Evolutionary conservation across 2,329 filamentous ascomycete genomes (phyloP).

Genomic region (Penicillium sclerotigenum): DNA sequence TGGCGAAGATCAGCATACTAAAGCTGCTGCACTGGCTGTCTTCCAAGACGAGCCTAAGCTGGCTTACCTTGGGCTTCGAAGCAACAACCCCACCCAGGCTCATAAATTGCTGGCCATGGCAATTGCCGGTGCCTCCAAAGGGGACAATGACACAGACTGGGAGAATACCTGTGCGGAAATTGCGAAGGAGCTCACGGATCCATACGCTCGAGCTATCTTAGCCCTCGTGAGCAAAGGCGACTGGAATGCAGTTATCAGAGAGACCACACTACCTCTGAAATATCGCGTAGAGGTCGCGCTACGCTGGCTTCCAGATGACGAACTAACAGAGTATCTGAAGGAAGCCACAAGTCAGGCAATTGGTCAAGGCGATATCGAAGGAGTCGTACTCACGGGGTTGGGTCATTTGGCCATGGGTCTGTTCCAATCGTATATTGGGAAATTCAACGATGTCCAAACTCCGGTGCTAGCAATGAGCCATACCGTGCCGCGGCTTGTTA

Average conservation of each 20-base stretch:
- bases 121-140: conserved; percentile 46
- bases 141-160: conserved; percentile 55
- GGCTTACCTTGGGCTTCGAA: conserved; percentile 55
- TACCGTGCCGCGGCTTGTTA: conserved; percentile 58
- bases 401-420: conserved; percentile 57
- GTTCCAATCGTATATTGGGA: conserved; percentile 59
- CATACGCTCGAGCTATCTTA: conserved; percentile 60
- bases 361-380: conserved; percentile 57
- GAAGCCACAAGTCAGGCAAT: conserved; percentile 52
- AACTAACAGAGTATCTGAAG: conserved; percentile 53
- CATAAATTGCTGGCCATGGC: conserved; percentile 56
- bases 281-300: conserved; percentile 62
- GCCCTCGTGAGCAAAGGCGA: conserved; percentile 58
- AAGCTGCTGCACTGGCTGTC: conserved; percentile 61
- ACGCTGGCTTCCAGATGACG: conserved; percentile 48
- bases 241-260: conserved; percentile 58
- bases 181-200: conserved; percentile 59
- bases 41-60: conserved; percentile 59
- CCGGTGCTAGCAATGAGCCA: conserved; percentile 59
- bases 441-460: conserved; percentile 61
- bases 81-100: conserved; percentile 53
- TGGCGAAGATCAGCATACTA: conserved; percentile 55
- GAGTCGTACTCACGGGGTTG: conserved; percentile 60
- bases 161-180: conserved; percentile 61
- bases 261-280: conserved; percentile 56